phyloP scores from a whole-genome alignment of 768 basidiomycete genomes.

The Zangia roseola region DNA sequence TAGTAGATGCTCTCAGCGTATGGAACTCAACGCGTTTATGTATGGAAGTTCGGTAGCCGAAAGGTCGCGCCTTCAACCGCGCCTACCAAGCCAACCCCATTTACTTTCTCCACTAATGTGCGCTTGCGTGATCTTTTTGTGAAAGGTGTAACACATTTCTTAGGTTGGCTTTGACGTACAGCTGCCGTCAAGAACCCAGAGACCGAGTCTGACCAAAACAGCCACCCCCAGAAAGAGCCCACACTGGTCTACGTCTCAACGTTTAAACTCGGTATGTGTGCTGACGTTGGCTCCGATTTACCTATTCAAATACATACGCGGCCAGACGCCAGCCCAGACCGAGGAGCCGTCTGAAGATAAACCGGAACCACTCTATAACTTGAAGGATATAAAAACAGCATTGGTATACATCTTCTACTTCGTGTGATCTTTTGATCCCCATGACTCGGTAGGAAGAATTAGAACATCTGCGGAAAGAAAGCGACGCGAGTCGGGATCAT shows the following conservation, averaged over 20 bases:
- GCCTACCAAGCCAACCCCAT: background rate
- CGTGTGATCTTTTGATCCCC: background rate
- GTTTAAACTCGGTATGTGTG: background rate
- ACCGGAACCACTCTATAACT: slow-evolving; percentile 1
- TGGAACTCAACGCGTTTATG: background rate
- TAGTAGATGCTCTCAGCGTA: background rate
- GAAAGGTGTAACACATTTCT: background rate
- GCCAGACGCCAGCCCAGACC: background rate
- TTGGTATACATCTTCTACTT: background rate
- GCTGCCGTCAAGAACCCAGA: background rate
- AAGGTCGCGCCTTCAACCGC: background rate
- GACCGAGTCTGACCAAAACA: background rate
- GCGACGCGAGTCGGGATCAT: slow-evolving; percentile 19
- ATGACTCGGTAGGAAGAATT: slow-evolving; percentile 1
- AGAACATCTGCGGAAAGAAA: slow-evolving; percentile 6
- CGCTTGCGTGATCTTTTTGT: background rate
- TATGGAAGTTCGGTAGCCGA: slow-evolving; percentile 7
- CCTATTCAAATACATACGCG: too few species aligned
- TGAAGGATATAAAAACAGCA: slow-evolving; percentile 7
- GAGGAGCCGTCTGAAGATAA: slow-evolving; percentile 1
- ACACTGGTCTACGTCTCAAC: background rate
- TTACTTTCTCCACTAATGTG: slow-evolving; percentile 6
- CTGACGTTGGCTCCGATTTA: too few species aligned
- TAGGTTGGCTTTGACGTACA: background rate
- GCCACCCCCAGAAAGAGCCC: background rate